phyloP scores from a whole-genome alignment of 2,329 filamentous ascomycete genomes.

The Xylaria sp. region DNA sequence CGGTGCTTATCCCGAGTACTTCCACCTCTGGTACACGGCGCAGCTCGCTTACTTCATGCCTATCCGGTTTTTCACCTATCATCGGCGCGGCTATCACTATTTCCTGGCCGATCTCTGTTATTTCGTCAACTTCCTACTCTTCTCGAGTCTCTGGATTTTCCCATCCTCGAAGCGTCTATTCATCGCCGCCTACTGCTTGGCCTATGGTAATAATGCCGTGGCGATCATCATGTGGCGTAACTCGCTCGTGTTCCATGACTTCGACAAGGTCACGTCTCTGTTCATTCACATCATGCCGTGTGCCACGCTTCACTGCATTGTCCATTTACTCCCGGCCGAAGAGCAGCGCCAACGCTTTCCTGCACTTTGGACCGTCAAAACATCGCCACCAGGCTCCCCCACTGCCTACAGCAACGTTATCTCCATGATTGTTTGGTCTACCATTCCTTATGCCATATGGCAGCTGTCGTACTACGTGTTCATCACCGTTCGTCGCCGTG shows the following conservation, averaged over 20 bases:
- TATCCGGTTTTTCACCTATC: conserved; percentile 91
- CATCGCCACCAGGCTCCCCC: conserved; percentile 73
- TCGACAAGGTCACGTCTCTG: conserved; percentile 98
- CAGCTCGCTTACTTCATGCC: conserved; percentile 97
- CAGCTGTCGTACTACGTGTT: conserved; percentile 93
- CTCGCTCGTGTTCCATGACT: conserved; percentile 96
- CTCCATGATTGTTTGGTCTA: conserved; percentile 95
- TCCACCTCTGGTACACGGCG: conserved; percentile 91
- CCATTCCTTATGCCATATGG: conserved; percentile 92
- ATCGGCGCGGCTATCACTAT: conserved; percentile 92
- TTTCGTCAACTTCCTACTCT: conserved; percentile 90
- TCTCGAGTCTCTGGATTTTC: conserved; percentile 89
- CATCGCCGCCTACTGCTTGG: conserved; percentile 90
- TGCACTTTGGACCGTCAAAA: conserved; percentile 84
- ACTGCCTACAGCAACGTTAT: conserved; percentile 80
- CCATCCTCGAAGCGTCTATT: conserved; percentile 91
- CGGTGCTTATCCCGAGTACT: conserved; percentile 84
- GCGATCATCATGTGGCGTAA: conserved; percentile 99
- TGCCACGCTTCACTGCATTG: conserved; percentile 89
- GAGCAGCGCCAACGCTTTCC: conserved; percentile 79
- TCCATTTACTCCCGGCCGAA: conserved; percentile 79
- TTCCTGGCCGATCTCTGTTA: conserved; percentile 98
- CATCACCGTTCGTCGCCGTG: conserved; percentile 92
- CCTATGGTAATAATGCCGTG: conserved; percentile 95
- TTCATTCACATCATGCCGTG: conserved; percentile 99